A percentile compares a stretch with the other conserved stretches of the same genome.
phyloP scores from a whole-genome alignment of 805 yeast genomes.

The Candida chauliodis region DNA sequence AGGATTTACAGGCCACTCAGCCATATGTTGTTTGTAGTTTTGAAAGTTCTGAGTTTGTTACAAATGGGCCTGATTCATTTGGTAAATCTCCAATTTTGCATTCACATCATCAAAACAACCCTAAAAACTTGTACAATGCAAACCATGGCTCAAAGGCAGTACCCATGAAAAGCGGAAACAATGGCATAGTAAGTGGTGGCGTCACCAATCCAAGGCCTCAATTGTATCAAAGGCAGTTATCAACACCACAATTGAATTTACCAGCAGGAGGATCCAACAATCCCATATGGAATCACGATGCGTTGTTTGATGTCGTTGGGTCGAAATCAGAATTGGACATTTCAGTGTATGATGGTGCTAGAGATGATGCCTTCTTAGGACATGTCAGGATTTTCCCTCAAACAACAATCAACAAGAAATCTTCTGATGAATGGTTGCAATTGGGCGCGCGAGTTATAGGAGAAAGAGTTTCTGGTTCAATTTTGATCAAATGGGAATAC shows the following conservation, averaged over 20 bases:
- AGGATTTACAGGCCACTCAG: constrained; percentile 56
- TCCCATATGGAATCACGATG: constrained; percentile 91
- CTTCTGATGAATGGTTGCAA: constrained; percentile 64
- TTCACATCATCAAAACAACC: constrained; percentile 4
- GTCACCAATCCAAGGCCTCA: constrained; percentile 25
- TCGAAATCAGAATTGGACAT: constrained; percentile 80
- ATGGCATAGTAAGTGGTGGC: too few relatives aligned
- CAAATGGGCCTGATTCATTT: constrained; percentile 66
- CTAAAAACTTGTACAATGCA: constrained; percentile 8
- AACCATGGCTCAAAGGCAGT: constrained; percentile 11
- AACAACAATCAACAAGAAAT: constrained; percentile 35
- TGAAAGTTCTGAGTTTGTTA: constrained; percentile 86
- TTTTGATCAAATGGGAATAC: constrained; percentile 73
- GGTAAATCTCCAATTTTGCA: constrained; percentile 24
- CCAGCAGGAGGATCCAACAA: constrained; percentile 32
- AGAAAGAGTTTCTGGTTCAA: constrained; percentile 70
- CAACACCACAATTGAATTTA: constrained; percentile 32
- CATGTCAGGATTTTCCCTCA: constrained; percentile 69
- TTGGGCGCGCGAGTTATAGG: constrained; percentile 72
- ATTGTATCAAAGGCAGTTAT: constrained; percentile 36
- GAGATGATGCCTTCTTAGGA: constrained; percentile 83
- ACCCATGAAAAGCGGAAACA: constrained; percentile 11
- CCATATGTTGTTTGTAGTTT: constrained; percentile 92
- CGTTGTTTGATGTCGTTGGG: constrained; percentile 87
- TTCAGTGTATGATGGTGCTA: constrained; percentile 83